phyloP scores from a whole-genome alignment of 306 rosid species.

The Medicago lupulina region DNA sequence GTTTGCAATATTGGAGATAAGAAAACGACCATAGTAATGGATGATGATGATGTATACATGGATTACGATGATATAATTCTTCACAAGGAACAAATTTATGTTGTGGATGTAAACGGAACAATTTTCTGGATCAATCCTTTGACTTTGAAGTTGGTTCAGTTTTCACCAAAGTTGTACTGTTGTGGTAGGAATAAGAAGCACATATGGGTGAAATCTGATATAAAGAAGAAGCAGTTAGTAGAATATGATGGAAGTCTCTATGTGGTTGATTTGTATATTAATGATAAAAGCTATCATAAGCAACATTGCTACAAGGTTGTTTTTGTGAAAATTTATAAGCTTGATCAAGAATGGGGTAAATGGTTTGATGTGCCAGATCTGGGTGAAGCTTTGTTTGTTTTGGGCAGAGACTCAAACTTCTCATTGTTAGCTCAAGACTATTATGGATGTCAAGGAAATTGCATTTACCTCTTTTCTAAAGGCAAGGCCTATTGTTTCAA shows the following conservation, averaged over 20 bases:
- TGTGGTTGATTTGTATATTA: constrained; percentile 44
- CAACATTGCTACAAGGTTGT: not conserved
- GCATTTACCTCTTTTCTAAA: constrained; percentile 30
- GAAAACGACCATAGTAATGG: not conserved
- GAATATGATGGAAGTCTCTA: constrained; percentile 51
- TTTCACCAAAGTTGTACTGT: constrained; percentile 33
- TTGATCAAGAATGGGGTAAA: constrained; percentile 50
- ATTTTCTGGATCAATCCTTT: constrained; percentile 42
- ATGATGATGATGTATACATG: not conserved
- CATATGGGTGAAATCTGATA: constrained; percentile 8
- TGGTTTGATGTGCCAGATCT: constrained; percentile 45
- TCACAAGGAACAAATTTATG: constrained; percentile 42
- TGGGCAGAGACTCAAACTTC: constrained; percentile 32
- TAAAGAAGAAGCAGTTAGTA: constrained; percentile 45
- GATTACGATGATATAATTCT: constrained; percentile 43
- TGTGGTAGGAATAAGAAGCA: too few species aligned
- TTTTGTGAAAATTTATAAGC: constrained; percentile 42
- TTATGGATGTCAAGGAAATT: not conserved
- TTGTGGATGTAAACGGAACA: constrained; percentile 44
- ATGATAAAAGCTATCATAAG: too few species aligned
- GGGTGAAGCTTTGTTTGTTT: constrained; percentile 38
- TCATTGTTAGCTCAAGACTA: not conserved
- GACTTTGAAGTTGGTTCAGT: constrained; percentile 38
- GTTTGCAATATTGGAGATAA: constrained; percentile 34
- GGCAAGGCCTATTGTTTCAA: not conserved